A percentile compares a stretch with the other conserved stretches of the same genome.
Evolutionary conservation across 75 land plant species (phyloP).

Genomic region (Cunninghamia lanceolata): DNA sequence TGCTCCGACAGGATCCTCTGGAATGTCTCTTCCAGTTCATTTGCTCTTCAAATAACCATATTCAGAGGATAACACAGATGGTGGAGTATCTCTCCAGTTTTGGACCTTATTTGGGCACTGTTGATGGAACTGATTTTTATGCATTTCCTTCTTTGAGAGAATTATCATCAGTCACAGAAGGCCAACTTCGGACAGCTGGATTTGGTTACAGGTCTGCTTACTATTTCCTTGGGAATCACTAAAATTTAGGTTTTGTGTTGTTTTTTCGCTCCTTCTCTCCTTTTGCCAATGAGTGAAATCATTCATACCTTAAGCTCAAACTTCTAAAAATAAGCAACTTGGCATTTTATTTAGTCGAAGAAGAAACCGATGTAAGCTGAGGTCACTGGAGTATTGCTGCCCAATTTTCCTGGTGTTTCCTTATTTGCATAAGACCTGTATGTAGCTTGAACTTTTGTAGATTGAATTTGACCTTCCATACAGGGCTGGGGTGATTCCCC

Average conservation of each 20-base stretch:
- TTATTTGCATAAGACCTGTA: not conserved
- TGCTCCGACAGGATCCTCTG: constrained; percentile 84
- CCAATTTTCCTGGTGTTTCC: not conserved
- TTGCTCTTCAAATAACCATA: constrained; percentile 95
- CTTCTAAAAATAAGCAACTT: not conserved
- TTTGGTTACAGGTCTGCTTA: constrained; percentile 86
- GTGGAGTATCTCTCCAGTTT: constrained; percentile 72
- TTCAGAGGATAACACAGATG: constrained; percentile 85
- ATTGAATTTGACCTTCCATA: not conserved
- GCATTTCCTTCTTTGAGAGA: constrained; percentile 79
- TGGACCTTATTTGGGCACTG: constrained; percentile 66
- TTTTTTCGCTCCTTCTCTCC: not conserved
- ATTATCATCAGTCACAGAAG: constrained; percentile 53
- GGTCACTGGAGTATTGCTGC: not conserved
- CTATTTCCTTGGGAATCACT: not conserved
- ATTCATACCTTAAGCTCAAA: not conserved
- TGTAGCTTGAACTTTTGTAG: not conserved
- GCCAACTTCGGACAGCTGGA: constrained; percentile 70
- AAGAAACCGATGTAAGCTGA: not conserved
- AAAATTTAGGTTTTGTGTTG: not conserved
- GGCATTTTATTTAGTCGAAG: not conserved
- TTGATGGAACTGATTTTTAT: constrained; percentile 65
- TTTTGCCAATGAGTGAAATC: not conserved
- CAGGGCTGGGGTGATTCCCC: not conserved
- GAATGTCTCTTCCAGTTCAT: constrained; percentile 95